A percentile compares a stretch with the other conserved stretches of the same genome.
Evolutionary conservation across 2,329 filamentous ascomycete genomes (phyloP).

Genomic region (Phoma herbarum): DNA sequence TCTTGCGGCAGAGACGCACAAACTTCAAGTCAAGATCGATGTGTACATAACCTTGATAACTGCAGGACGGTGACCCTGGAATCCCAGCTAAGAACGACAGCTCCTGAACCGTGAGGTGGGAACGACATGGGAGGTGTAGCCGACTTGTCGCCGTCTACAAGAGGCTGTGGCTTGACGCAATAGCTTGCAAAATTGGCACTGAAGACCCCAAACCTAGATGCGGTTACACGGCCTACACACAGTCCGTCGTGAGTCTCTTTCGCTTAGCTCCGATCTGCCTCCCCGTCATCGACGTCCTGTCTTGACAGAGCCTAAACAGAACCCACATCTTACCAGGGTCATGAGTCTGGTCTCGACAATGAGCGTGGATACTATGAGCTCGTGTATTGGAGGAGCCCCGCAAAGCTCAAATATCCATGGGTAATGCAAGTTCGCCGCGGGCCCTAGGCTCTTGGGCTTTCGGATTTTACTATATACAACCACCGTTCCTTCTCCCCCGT

Average conservation of each 20-base stretch:
- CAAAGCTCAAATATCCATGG: conserved; percentile 16
- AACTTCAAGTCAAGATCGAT: background rate
- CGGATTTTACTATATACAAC: conserved; percentile 14
- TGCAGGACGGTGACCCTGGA: background rate
- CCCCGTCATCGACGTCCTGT: conserved; percentile 12
- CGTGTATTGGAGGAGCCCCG: conserved; percentile 16
- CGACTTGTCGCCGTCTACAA: conserved; percentile 8
- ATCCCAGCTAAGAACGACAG: background rate
- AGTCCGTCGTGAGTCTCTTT: background rate
- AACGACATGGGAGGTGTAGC: conserved; percentile 5
- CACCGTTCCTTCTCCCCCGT: background rate
- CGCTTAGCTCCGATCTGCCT: conserved; percentile 11
- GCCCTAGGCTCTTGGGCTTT: conserved; percentile 7
- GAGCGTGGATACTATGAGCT: conserved; percentile 11
- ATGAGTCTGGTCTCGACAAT: background rate
- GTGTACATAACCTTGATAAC: background rate
- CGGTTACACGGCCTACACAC: conserved; percentile 1
- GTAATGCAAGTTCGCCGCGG: conserved; percentile 17
- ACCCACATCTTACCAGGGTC: conserved; percentile 9
- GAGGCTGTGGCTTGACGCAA: conserved; percentile 7
- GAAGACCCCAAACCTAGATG: background rate
- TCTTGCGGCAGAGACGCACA: background rate
- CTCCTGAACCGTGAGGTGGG: conserved; percentile 13
- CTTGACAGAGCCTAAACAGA: background rate
- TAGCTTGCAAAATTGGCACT: conserved; percentile 4